phyloP scores from a whole-genome alignment of 768 basidiomycete genomes.

The Kwoniella sp. region DNA sequence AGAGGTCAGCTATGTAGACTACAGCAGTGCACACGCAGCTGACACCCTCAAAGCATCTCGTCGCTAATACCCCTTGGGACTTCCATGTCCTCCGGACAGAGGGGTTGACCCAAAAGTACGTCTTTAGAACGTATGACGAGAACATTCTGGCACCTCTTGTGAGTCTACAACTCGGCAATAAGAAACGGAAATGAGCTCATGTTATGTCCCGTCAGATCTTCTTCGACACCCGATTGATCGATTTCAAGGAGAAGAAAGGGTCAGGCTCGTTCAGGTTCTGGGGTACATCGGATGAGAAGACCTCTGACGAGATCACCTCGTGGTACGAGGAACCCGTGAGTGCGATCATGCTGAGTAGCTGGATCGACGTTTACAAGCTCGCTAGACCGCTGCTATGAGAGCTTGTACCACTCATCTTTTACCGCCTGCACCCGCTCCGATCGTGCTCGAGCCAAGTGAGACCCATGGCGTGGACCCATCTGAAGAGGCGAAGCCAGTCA shows the following conservation, averaged over 20 bases:
- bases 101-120: conserved; percentile 76
- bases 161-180: no score
- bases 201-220: conserved; percentile 4
- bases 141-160: conserved; percentile 93
- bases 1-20: conserved; percentile 60
- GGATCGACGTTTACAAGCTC: not conserved
- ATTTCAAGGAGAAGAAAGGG: conserved; percentile 71
- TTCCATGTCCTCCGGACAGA: conserved; percentile 77
- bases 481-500: not conserved
- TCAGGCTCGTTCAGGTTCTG: conserved; percentile 17
- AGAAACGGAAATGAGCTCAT: no score
- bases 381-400: conserved; percentile 36
- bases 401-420: conserved; percentile 24
- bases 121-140: conserved; percentile 87
- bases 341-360: conserved; percentile 2
- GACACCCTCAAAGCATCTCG: conserved; percentile 58
- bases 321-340: conserved; percentile 54
- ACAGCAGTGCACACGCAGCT: not conserved
- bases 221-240: conserved; percentile 88
- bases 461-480: not conserved
- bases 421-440: conserved; percentile 12
- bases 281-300: conserved; percentile 13
- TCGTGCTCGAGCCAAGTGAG: no score
- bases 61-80: conserved; percentile 84
- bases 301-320: conserved; percentile 49